Conservation (phyloP, 2,329 filamentous ascomycete genomes). For the Coniosporium tulheliwenetii region DNA sequence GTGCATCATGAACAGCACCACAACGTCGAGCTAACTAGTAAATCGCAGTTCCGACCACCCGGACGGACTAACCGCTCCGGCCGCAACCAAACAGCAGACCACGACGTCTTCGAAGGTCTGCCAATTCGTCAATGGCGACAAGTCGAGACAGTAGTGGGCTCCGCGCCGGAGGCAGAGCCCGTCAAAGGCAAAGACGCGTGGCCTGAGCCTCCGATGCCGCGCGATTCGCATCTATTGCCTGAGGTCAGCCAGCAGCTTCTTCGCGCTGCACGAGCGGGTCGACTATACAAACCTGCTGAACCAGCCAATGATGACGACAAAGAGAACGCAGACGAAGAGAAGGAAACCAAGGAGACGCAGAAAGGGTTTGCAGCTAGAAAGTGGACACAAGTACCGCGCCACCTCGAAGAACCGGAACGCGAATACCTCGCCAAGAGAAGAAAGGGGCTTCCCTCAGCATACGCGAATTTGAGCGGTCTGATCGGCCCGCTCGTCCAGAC, state of each 20-base stretch:
- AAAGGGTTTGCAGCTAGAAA: constrained; percentile 40
- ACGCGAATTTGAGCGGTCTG: constrained; percentile 14
- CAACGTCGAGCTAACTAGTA: too few relatives aligned
- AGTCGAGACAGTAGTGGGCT: constrained; percentile 28
- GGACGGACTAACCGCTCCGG: constrained; percentile 42
- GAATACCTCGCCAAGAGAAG: constrained; percentile 48
- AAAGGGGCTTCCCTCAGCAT: constrained; percentile 40
- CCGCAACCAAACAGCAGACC: constrained; percentile 39
- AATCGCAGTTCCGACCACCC: constrained; percentile 35
- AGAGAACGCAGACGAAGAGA: constrained; percentile 24
- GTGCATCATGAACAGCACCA: too few relatives aligned
- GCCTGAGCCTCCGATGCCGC: constrained; percentile 77
- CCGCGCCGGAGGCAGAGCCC: constrained; percentile 51
- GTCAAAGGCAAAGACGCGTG: constrained; percentile 52
- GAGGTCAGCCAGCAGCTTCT: constrained; percentile 71
- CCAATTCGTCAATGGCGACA: constrained; percentile 85
- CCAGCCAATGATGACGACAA: constrained; percentile 24
- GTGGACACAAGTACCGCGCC: constrained; percentile 40
- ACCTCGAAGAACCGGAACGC: constrained; percentile 41
- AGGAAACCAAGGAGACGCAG: constrained; percentile 25
- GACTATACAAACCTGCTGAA: constrained; percentile 56
- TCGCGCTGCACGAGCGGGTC: constrained; percentile 62
- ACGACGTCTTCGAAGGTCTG: constrained; percentile 56
- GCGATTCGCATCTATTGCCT: constrained; percentile 63
- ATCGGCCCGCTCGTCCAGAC: constrained; percentile 29